Evolutionary conservation across 192 early-diverging fungal genomes (phyloP), one percentile per base, ranked within the genome.

Genomic region (Entomortierella lignicola): DNA sequence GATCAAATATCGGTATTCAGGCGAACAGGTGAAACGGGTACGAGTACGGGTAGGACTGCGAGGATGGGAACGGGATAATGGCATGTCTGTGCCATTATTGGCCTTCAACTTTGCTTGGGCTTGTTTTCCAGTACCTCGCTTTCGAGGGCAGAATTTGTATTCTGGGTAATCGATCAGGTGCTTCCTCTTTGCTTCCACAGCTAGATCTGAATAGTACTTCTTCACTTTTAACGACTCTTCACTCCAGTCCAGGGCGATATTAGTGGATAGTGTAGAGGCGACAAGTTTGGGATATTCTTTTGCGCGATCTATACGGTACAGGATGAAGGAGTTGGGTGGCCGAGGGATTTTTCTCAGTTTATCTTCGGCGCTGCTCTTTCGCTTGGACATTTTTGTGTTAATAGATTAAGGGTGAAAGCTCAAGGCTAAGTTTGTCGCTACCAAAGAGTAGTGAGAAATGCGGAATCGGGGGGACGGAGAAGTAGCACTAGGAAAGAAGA

Each of bases 91-190:
- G n/a, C n/a, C n/a, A n/a, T n/a, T n/a, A n/a, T n/a, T n/a, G n/a
- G 58, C 65, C 1, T 63, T 37, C 39, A 21, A 32, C 34, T 10
- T 27, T 23, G 53, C 56, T 27, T 65, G 69, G 23, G 71, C 71
- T 17, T 63, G 82, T 37, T 81, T 81, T 8, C 69, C 79, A 2
- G 69, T 71, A 12, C 70, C 70, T 13, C 79, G 64, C 69, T 84
- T 81, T 39, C 37, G 57, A 1, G 82, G 82, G 4, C 71, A 44
- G 63, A 84, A 84, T 64, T 84, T 84, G 50, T 72, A 84, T 31
- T 69, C 29, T 12, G 82, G 82, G 43, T 75, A 69, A 34, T 51
- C 58, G 23, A 68, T 15, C 8, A 29, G 41, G 32, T 81, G 77
- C 21, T 80, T 63, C 10, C 47, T 2, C 30, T 81, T 72, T 23